A percentile compares a stretch with the other conserved stretches of the same genome.
Conservation (phyloP, 352 stramenopile genomes). For the Pythium insidiosum region DNA sequence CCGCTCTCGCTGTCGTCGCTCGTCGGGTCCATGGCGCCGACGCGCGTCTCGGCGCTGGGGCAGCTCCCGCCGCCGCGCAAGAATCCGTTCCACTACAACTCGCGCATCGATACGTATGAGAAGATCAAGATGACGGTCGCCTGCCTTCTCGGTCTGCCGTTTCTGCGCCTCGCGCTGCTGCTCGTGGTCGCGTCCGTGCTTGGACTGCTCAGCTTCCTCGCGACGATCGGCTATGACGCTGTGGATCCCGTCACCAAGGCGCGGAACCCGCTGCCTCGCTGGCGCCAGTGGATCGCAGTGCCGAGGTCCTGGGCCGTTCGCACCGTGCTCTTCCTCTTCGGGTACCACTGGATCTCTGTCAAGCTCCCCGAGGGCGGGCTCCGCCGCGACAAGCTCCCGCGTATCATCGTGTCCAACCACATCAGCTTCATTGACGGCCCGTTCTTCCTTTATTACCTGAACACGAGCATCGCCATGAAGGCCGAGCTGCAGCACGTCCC, state of each 20-base stretch:
- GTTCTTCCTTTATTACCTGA: slow-evolving; percentile 44
- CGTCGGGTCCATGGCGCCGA: no score
- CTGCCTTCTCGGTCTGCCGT: slow-evolving; percentile 45
- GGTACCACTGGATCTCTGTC: slow-evolving; percentile 61
- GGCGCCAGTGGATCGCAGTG: slow-evolving; percentile 29
- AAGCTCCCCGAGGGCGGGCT: slow-evolving; percentile 23
- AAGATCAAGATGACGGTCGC: slow-evolving; percentile 42
- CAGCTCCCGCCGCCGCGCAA: neutral
- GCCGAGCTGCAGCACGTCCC: slow-evolving; percentile 48
- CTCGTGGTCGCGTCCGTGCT: slow-evolving; percentile 24
- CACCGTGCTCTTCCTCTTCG: slow-evolving; percentile 44
- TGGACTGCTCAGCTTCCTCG: slow-evolving; percentile 30
- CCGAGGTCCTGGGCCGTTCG: slow-evolving; percentile 35
- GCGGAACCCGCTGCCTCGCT: slow-evolving; percentile 22
- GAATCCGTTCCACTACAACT: slow-evolving; percentile 64
- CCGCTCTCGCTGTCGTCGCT: no score
- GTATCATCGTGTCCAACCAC: slow-evolving; percentile 67
- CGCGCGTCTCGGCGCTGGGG: no score
- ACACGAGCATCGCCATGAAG: slow-evolving; percentile 69
- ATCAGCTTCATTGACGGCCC: slow-evolving; percentile 59
- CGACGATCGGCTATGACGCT: slow-evolving; percentile 40
- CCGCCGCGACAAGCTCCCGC: slow-evolving; percentile 17
- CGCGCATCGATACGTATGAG: slow-evolving; percentile 48
- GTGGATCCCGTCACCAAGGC: slow-evolving; percentile 23
- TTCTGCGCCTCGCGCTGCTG: slow-evolving; percentile 41